Evolutionary conservation across 257 asterid species (phyloP).

Genomic region (Rubia yunnanensis): DNA sequence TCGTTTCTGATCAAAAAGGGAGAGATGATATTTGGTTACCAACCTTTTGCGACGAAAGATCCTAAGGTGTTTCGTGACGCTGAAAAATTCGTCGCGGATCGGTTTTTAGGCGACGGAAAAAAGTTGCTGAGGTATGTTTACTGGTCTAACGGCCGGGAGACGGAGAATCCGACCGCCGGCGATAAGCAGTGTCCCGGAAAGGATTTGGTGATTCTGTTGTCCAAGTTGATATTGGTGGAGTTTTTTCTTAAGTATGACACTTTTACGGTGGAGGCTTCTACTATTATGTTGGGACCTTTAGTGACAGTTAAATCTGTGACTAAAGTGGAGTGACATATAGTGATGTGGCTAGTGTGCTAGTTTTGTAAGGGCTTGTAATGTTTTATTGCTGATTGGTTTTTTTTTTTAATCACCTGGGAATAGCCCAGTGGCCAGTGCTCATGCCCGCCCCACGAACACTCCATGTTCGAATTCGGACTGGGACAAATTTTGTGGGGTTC

Average conservation of each 20-base stretch:
- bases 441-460: too few species aligned
- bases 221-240: constrained; percentile 55
- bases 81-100: constrained; percentile 38
- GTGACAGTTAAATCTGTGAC: constrained; percentile 42
- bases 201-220: constrained; percentile 40
- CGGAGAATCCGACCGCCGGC: constrained; percentile 34
- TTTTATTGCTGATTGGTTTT: too few species aligned
- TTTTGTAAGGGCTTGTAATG: neutral
- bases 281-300: constrained; percentile 28
- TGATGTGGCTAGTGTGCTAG: too few species aligned
- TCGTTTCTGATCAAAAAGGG: constrained; percentile 52
- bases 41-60: constrained; percentile 64
- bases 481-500: too few species aligned
- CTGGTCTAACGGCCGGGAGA: constrained; percentile 82
- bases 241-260: constrained; percentile 58
- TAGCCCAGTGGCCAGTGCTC: too few species aligned
- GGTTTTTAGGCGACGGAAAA: constrained; percentile 57
- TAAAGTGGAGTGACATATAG: constrained; percentile 11
- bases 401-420: too few species aligned
- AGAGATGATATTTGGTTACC: constrained; percentile 69
- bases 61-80: constrained; percentile 33
- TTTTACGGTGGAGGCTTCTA: constrained; percentile 30
- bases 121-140: constrained; percentile 43
- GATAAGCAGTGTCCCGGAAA: constrained; percentile 73
- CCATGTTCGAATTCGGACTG: too few species aligned